These are phyloP conservation scores for Paxillus rubicundulus DNA, from an alignment of 768 basidiomycete species.

Conservation along the genomic window DNA sequence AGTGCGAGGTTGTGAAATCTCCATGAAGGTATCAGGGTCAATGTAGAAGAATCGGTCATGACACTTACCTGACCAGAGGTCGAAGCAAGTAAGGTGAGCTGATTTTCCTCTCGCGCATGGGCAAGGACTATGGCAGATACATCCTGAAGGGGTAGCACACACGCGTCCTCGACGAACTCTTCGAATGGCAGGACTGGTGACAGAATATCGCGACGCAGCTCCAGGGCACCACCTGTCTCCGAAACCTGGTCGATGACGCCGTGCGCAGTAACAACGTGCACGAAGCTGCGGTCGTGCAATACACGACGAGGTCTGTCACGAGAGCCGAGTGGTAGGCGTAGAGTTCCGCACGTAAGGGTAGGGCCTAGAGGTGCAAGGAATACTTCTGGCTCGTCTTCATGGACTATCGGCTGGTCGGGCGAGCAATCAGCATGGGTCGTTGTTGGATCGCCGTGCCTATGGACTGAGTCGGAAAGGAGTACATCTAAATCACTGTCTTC, in stretches of 20 bases:
- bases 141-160: conserved; percentile 30
- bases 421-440: not conserved
- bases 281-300: conserved; percentile 18
- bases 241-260: conserved; percentile 33
- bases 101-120: conserved; percentile 37
- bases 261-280: conserved; percentile 38
- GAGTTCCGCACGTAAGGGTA: not conserved
- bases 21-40: conserved; percentile 3
- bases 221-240: conserved; percentile 16
- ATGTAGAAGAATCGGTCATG: not conserved
- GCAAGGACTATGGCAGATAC: conserved; percentile 34
- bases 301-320: conserved; percentile 42
- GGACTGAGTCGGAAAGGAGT: not conserved
- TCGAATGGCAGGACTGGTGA: conserved; percentile 20
- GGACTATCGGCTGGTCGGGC: not conserved
- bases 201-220: conserved; percentile 16
- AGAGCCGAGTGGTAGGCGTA: conserved; percentile 22
- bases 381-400: not conserved
- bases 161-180: conserved; percentile 44
- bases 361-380: not conserved
- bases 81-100: conserved; percentile 27
- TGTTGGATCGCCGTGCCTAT: not conserved
- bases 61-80: conserved; percentile 23
- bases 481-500: not conserved
- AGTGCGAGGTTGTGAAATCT: conserved; percentile 10